phyloP scores from a whole-genome alignment of 177 flowering plant species.

The Vitis hybrid region DNA sequence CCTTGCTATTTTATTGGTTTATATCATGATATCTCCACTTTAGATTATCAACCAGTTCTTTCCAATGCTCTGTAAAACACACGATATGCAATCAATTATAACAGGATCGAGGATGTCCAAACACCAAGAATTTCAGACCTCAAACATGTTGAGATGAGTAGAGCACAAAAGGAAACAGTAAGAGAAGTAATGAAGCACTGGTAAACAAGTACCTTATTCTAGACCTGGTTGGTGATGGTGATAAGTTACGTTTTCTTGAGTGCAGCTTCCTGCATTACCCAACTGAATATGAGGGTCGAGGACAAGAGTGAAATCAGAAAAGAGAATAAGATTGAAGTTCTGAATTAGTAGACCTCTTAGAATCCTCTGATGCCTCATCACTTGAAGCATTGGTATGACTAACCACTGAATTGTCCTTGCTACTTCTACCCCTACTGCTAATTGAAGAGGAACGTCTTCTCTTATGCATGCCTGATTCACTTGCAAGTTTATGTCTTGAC shows the following conservation, averaged over 20 bases:
- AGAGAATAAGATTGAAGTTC: background rate
- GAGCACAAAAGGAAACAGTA: background rate
- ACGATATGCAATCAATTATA: background rate
- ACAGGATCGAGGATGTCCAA: background rate
- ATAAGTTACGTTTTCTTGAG: slow-evolving; percentile 51
- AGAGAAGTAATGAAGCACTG: slow-evolving; percentile 3
- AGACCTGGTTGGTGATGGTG: slow-evolving; percentile 73
- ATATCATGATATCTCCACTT: too few relatives aligned
- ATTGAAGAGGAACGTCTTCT: slow-evolving; percentile 62
- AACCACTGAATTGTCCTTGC: slow-evolving; percentile 44
- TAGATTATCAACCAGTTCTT: background rate
- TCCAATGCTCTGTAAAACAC: background rate
- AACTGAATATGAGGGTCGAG: slow-evolving; percentile 18
- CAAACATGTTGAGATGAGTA: background rate
- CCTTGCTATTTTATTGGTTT: too few relatives aligned
- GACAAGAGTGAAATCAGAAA: background rate
- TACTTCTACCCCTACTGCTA: slow-evolving; percentile 53
- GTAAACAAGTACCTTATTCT: slow-evolving; percentile 57
- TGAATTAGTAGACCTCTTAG: slow-evolving; percentile 51
- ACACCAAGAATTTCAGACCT: background rate
- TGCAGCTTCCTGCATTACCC: slow-evolving; percentile 54
- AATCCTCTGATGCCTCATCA: slow-evolving; percentile 65
- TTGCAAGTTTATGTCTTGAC: slow-evolving; percentile 44
- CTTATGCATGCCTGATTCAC: slow-evolving; percentile 59
- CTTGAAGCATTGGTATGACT: slow-evolving; percentile 46